Evolutionary conservation across 2,329 filamentous ascomycete species (phyloP).

Genomic region (Xylaria sp.): DNA sequence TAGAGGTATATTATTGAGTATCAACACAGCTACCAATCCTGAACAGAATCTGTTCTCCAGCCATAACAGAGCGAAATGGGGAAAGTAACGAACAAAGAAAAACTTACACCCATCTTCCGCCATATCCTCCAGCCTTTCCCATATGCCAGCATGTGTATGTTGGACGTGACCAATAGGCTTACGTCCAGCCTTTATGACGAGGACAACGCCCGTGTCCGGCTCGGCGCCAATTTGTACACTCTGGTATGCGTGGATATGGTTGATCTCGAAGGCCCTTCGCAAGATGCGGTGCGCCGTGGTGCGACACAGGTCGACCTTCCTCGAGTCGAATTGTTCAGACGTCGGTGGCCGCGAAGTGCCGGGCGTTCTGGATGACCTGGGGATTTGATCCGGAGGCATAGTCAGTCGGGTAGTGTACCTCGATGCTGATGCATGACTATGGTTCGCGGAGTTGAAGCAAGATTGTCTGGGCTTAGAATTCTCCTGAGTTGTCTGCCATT

Average conservation of each 20-base stretch:
- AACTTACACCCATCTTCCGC: slow-evolving; percentile 35
- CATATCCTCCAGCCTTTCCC: slow-evolving; percentile 37
- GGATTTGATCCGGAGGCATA: slow-evolving; percentile 25
- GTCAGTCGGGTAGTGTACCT: neutral
- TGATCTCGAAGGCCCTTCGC: slow-evolving; percentile 32
- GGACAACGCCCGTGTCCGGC: slow-evolving; percentile 32
- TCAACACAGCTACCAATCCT: neutral
- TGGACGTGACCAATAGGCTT: slow-evolving; percentile 26
- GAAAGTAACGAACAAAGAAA: neutral
- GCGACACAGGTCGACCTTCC: slow-evolving; percentile 25
- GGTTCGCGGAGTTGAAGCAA: neutral
- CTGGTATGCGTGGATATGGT: slow-evolving; percentile 18
- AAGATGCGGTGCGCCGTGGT: slow-evolving; percentile 35
- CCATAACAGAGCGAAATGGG: too few species aligned
- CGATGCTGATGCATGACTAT: neutral
- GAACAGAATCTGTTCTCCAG: too few species aligned
- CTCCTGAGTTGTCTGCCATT: neutral
- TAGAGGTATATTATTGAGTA: neutral
- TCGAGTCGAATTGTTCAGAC: neutral
- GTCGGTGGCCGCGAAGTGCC: neutral
- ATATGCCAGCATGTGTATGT: slow-evolving; percentile 28
- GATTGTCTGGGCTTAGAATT: neutral
- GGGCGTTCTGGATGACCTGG: slow-evolving; percentile 5
- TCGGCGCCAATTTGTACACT: slow-evolving; percentile 34
- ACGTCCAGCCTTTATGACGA: slow-evolving; percentile 29